Base-by-base conservation (phyloP, 2,329 filamentous ascomycete species). In the Diaporthe sp. region DNA sequence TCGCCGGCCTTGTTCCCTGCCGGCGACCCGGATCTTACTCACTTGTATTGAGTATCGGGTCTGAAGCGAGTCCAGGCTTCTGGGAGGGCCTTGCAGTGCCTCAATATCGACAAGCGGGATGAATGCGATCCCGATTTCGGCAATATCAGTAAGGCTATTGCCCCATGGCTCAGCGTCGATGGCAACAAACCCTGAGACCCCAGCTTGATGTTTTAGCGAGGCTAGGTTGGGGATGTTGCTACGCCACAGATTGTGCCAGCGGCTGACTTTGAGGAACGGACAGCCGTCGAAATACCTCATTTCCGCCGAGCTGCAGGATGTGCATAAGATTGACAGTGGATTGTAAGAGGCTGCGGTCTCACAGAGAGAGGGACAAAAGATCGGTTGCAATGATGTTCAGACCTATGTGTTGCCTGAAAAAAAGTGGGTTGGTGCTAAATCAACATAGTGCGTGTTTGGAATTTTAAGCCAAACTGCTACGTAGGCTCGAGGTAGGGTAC, bases 91-190 rank as follows among this genome's bases (percentile, higher is more conserved):
- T n/a, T 64, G 60, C 25, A 64, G 60, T 25, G 17, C 40, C 40
- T 64, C 40, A 33, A 33, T 64, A 5, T 64, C 40, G 60, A 64
- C 25, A 45, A 10, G 60, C 40, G 60, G 60, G 40, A 64, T 64
- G 60, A 64, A 64, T 30, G 60, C 60, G 17, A 64, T 47, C 17
- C 60, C 60, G 40, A 64, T 33, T 47, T 64, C 60, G 60, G n/a
- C 60, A n/a, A 64, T 47, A 64, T 64, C 60, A 47, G 60, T 64
- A 19, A 64, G 60, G 28, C 60, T 64, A 9, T 19, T 33, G 60
- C 60, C 40, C 60, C 60, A 64, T 64, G 60, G 60, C 40, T 64
- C 60, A 47, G 60, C 60, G 28, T 64, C 40, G 40, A 64, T 64
- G 40, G 60, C 60, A 9, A 64, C 60, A 47, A 64, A 64, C 19